Conservation (phyloP, 2,329 filamentous ascomycete genomes). For the Nigrospora oryzae region DNA sequence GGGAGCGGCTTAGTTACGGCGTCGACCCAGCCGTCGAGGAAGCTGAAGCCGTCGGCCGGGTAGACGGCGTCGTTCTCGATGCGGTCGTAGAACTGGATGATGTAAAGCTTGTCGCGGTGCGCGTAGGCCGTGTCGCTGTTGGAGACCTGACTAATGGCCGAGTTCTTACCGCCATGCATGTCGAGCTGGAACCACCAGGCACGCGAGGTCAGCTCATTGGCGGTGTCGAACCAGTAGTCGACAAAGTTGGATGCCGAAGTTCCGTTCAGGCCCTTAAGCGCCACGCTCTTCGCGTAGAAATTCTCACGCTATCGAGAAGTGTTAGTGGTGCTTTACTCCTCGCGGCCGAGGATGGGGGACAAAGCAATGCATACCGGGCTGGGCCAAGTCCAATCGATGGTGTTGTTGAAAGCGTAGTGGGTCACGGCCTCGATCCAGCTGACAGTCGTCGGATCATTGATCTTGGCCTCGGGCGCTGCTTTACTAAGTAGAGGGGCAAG, state of each 20-base stretch:
- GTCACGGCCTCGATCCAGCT: conserved; percentile 22
- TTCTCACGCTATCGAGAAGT: conserved; percentile 26
- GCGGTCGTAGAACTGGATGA: conserved; percentile 39
- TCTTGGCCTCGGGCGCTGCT: conserved; percentile 21
- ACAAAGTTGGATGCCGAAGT: conserved; percentile 26
- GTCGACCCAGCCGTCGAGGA: conserved; percentile 17
- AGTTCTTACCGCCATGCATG: conserved; percentile 30
- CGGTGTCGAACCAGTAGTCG: conserved; percentile 28
- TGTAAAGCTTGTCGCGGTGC: conserved; percentile 36
- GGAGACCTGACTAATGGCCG: conserved; percentile 21
- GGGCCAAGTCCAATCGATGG: conserved; percentile 14
- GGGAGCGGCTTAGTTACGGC: conserved; percentile 12
- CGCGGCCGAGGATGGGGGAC: too few relatives aligned
- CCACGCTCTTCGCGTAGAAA: conserved; percentile 32
- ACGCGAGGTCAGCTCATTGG: conserved; percentile 22
- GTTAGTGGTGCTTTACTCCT: conserved; percentile 1
- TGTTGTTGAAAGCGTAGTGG: conserved; percentile 19
- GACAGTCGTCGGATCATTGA: conserved; percentile 21
- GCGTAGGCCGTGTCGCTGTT: conserved; percentile 26
- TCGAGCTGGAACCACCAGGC: conserved; percentile 34
- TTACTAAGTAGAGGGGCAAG: conserved; percentile 24
- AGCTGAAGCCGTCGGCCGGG: conserved; percentile 12
- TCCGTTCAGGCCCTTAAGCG: conserved; percentile 26
- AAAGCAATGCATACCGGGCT: conserved; percentile 12
- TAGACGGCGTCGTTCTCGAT: conserved; percentile 17